A percentile compares a stretch with the other conserved stretches of the same genome.
phyloP scores from a whole-genome alignment of 2,329 filamentous ascomycete genomes.

The Fusarium torreyae region DNA sequence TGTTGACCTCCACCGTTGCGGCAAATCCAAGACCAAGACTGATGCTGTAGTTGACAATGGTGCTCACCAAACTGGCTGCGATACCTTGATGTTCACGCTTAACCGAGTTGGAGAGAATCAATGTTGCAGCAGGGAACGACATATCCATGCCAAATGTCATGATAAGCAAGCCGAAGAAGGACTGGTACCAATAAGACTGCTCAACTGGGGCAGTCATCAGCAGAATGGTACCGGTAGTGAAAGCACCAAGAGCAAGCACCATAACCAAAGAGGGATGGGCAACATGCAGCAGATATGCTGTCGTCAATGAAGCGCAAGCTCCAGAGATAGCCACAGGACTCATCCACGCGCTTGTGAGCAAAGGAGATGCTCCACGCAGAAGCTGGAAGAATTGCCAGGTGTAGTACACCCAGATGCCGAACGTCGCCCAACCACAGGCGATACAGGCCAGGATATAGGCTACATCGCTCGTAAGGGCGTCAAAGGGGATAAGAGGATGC shows the following conservation, averaged over 20 bases:
- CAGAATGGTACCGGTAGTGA: constrained; percentile 60
- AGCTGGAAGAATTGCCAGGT: constrained; percentile 65
- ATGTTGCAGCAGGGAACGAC: constrained; percentile 73
- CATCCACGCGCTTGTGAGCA: constrained; percentile 62
- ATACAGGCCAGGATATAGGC: constrained; percentile 72
- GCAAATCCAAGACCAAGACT: constrained; percentile 76
- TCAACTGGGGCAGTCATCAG: constrained; percentile 64
- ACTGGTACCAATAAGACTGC: constrained; percentile 76
- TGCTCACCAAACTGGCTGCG: constrained; percentile 70
- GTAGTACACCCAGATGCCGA: constrained; percentile 70
- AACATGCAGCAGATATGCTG: constrained; percentile 58
- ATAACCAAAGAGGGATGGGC: constrained; percentile 58
- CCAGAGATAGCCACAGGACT: constrained; percentile 62
- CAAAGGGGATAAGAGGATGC: constrained; percentile 71
- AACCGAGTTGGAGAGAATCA: constrained; percentile 71
- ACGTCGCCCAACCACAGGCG: constrained; percentile 68
- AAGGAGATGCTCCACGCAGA: constrained; percentile 58
- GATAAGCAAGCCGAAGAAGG: constrained; percentile 71
- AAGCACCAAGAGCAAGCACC: constrained; percentile 61
- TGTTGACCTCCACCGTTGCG: constrained; percentile 70
- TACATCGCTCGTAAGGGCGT: constrained; percentile 60
- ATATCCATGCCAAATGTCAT: constrained; percentile 76
- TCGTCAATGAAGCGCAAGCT: constrained; percentile 61
- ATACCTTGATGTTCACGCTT: constrained; percentile 63
- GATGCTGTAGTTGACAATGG: constrained; percentile 78